Evolutionary conservation across 345 rosid genomes (phyloP), one percentile per base, ranked within the genome.

Genomic region (Ceriops decandra): DNA sequence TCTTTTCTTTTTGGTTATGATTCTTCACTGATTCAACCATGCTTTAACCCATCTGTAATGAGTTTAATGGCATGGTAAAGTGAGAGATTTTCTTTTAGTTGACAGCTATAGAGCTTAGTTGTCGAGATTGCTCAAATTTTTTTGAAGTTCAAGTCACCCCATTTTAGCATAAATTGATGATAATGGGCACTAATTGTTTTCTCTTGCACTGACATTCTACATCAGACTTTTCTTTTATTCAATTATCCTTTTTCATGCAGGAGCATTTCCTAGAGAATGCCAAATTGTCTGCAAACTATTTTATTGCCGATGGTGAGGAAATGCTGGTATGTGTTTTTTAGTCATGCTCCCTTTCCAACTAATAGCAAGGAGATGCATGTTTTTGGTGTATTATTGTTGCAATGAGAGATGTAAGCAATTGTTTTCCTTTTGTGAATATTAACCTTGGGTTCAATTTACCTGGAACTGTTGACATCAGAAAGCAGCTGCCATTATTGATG

Each of bases 181-280:
- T 32, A 17, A 15, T 33, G 36, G 19, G 19, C 47, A 28, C 33
- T 60, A 9, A 2, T 11, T 28, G 4, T 4, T 28, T 28, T 57
- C 59, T 42, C 26, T 27, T 21, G 4, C 7, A 8, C 46, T 54
- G 68, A 16, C 64, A 15, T 31, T 58, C 62, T 66, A 49, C 51
- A 47, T 57, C 61, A 77, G 61, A 74, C 62, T 69, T 66, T 58
- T 53, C 15, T 58, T 49, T 59, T 17, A 42, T 42, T 42, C 49
- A 42, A 3, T 42, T 35, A 56, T 64, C 33, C 20, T 36, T 46
- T 75, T 54, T 53, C 36, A 28, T 74, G 76, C 89, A 93, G 98
- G 96, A 89, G 73, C 84, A 89, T 77, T 90, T 93, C 77, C 68
- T 82, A 20, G 91, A 85, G 73, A 90, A 93, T 78, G 92, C 97